These are phyloP conservation scores for Talaromyces sp. DNA, from an alignment of 2,329 filamentous ascomycete genomes.

Conservation along the genomic window DNA sequence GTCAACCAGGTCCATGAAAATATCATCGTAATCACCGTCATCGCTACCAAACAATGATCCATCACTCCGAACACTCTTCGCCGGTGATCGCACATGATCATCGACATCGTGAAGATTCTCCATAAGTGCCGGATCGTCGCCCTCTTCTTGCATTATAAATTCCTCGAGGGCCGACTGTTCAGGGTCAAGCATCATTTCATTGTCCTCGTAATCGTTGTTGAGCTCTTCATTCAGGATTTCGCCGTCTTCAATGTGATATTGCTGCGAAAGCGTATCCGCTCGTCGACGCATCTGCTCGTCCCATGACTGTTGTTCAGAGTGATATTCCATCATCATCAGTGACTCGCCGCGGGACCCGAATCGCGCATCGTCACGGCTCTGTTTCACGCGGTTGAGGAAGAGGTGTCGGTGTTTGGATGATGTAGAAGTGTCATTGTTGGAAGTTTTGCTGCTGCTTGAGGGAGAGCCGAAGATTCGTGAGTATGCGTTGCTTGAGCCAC, in stretches of 20 bases:
- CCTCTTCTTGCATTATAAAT: constrained; percentile 34
- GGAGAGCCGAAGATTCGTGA: constrained; percentile 12
- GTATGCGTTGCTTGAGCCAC: constrained; percentile 29
- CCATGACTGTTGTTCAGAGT: constrained; percentile 38
- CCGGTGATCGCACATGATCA: constrained; percentile 1
- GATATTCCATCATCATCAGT: constrained; percentile 42
- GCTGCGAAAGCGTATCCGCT: constrained; percentile 27
- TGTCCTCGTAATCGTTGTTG: not conserved
- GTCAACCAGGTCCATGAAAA: constrained; percentile 63
- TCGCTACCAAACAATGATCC: constrained; percentile 40
- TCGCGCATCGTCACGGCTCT: constrained; percentile 37
- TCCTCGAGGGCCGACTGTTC: constrained; percentile 34
- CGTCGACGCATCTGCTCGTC: constrained; percentile 36
- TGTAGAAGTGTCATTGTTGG: constrained; percentile 25
- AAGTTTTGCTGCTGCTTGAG: constrained; percentile 8
- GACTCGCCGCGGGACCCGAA: constrained; percentile 42
- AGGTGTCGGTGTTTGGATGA: constrained; percentile 35
- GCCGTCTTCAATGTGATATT: constrained; percentile 19
- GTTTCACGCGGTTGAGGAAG: constrained; percentile 42
- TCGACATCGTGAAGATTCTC: constrained; percentile 18
- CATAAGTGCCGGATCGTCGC: constrained; percentile 30
- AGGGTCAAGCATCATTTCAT: constrained; percentile 18
- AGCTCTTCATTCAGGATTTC: constrained; percentile 18
- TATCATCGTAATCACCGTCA: constrained; percentile 56
- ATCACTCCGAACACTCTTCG: constrained; percentile 14